These are phyloP conservation scores for Puccinia triticina DNA, from an alignment of 1,284 basidiomycete species.

Conservation along the genomic window DNA sequence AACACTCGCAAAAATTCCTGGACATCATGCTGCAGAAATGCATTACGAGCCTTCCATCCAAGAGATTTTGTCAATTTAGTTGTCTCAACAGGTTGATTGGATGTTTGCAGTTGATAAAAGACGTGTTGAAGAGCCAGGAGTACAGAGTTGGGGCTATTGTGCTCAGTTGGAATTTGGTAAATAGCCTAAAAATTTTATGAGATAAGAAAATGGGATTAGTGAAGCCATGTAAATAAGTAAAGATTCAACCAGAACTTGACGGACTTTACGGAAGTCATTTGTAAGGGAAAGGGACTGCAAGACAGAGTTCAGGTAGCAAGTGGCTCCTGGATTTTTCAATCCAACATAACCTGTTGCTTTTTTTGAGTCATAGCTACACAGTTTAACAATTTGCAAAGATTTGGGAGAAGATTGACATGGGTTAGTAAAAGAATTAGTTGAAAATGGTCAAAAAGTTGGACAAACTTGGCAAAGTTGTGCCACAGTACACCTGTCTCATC, in stretches of 20 bases:
- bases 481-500: conserved; percentile 98
- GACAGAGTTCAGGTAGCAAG: conserved; percentile 99
- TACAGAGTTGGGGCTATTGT: conserved; percentile 93
- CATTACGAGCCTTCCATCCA: conserved; percentile 99
- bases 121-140: conserved; percentile 93
- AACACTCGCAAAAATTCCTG: conserved; percentile 98
- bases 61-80: conserved; percentile 98
- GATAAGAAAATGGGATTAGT: background rate
- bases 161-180: conserved; percentile 98
- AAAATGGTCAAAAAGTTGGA: background rate
- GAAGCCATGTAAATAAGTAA: background rate
- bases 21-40: conserved; percentile 98
- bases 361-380: conserved; percentile 91
- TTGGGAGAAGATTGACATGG: conserved; percentile 62
- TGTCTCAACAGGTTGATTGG: conserved; percentile 95
- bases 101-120: conserved; percentile 97
- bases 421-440: conserved; percentile 21
- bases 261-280: conserved; percentile 86
- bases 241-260: conserved; percentile 15
- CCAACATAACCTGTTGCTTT: conserved; percentile 99
- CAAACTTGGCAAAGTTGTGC: conserved; percentile 99
- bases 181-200: conserved; percentile 71
- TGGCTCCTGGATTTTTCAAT: conserved; percentile 98
- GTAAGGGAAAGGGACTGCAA: conserved; percentile 96
- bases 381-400: conserved; percentile 73